These are phyloP conservation scores for Nasturtium officinale DNA, from an alignment of 345 rosid genomes.

Conservation along the genomic window DNA sequence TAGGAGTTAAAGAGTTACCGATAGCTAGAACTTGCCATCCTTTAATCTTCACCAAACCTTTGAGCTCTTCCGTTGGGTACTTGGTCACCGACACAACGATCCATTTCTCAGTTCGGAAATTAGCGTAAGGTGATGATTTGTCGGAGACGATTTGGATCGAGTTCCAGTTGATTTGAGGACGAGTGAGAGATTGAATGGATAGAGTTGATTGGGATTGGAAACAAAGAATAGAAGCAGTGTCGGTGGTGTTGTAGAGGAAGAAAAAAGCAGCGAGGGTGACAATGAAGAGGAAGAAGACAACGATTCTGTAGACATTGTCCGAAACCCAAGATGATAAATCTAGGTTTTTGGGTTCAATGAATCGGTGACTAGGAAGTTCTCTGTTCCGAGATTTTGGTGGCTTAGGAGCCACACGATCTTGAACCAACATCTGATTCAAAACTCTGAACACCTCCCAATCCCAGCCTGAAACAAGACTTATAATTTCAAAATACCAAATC, in stretches of 20 bases:
- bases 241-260: slow-evolving; percentile 68
- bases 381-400: slow-evolving; percentile 59
- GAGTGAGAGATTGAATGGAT: slow-evolving; percentile 54
- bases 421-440: slow-evolving; percentile 75
- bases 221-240: slow-evolving; percentile 61
- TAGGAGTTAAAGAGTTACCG: slow-evolving; percentile 82
- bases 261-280: slow-evolving; percentile 63
- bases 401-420: slow-evolving; percentile 60
- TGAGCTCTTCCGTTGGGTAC: slow-evolving; percentile 69
- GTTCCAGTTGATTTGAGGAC: slow-evolving; percentile 76
- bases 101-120: slow-evolving; percentile 85
- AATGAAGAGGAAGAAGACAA: slow-evolving; percentile 51
- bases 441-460: not conserved
- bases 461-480: not conserved
- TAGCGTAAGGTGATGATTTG: slow-evolving; percentile 59
- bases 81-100: slow-evolving; percentile 77
- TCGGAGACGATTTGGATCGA: slow-evolving; percentile 59
- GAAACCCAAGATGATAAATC: slow-evolving; percentile 77
- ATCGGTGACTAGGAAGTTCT: slow-evolving; percentile 52
- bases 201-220: slow-evolving; percentile 61
- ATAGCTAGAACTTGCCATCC: slow-evolving; percentile 94
- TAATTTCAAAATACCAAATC: not conserved
- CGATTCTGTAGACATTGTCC: slow-evolving; percentile 64
- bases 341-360: slow-evolving; percentile 60
- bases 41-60: slow-evolving; percentile 56